Evolutionary conservation across 2,329 filamentous ascomycete species (phyloP), one percentile per base, ranked within the genome.

Genomic region (Verticillium tricorpus): DNA sequence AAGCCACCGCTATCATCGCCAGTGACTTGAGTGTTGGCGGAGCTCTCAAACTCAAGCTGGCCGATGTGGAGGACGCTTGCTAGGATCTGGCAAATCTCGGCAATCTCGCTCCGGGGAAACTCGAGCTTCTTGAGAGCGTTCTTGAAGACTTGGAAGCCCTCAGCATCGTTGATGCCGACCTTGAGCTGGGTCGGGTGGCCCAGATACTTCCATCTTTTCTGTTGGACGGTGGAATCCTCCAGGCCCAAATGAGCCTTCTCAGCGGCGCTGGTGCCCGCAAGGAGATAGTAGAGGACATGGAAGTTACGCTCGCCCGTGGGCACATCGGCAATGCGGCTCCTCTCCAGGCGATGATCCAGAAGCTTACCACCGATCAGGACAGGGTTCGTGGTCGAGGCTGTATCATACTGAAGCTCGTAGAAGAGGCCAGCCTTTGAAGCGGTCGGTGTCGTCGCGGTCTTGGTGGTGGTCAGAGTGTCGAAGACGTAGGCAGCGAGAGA

Each of bases 131-230:
- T 86, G 57, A 99, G 80, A 1, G 95, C 95, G 1, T 92, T 97
- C 80, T 98, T 98, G 83, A 99, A 98, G 60, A 98, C 89, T 72
- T 96, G 92, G 76, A 99, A 99, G 5, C 94, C 95, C 71, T 97
- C 93, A 1, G 89, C 84, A 71, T 99, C 95, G 70, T 99, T 97
- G 73, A 99, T 93, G 62, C 95, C 95, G 32, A 98, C 92, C 75
- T 97, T 98, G 66, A 99, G 84, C 76, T 99, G 95, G 0, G 94
- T 97, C 1, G 94, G 95, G 69, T 99, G 95, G 3, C 95, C 95
- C 3, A 99, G 85, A 72, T 96, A 99, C 73, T 93, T 91, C 95
- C 95, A 99, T 76, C 95, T 84, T 78, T 92, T 96, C 70, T 89
- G 86, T 4, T 80, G 73, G 6, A 75, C 77, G 6, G 78, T 73